Percentiles rank a stretch among this genome's conserved stretches.
Conservation (phyloP, 768 basidiomycete genomes). For the Tylopilus cervinicoccineus region DNA sequence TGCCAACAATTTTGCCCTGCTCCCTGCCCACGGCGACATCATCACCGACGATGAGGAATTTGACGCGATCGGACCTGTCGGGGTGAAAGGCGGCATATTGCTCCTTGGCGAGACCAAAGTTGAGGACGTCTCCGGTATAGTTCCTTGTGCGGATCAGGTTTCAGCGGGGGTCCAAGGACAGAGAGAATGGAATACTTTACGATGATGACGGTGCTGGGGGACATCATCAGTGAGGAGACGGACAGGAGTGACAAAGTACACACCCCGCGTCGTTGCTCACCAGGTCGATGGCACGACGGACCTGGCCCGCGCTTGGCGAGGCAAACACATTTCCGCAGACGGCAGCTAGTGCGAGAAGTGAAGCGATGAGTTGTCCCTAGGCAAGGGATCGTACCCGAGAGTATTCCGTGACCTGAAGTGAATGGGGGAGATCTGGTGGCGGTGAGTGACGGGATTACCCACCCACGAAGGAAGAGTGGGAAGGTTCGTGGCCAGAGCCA, state of each 20-base stretch:
- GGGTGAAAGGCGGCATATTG: slow-evolving; percentile 72
- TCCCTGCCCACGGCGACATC: slow-evolving; percentile 83
- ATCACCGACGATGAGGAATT: slow-evolving; percentile 82
- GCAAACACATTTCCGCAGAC: slow-evolving; percentile 91
- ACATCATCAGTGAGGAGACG: not conserved
- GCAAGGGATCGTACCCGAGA: slow-evolving; percentile 48
- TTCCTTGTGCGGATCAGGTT: slow-evolving; percentile 43
- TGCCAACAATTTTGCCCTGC: slow-evolving; percentile 81
- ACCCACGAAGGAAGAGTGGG: slow-evolving; percentile 91
- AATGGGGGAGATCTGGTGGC: not conserved
- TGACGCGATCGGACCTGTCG: slow-evolving; percentile 60
- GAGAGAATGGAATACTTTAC: slow-evolving; percentile 54
- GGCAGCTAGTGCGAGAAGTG: slow-evolving; percentile 44
- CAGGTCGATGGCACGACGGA: slow-evolving; percentile 74
- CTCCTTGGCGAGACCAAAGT: slow-evolving; percentile 88
- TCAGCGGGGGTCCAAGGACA: slow-evolving; percentile 6
- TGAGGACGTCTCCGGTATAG: slow-evolving; percentile 87
- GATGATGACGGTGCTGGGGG: slow-evolving; percentile 67
- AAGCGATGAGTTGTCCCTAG: not conserved
- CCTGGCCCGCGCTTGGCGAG: slow-evolving; percentile 83
- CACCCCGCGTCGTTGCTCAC: slow-evolving; percentile 71
- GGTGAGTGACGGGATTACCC: slow-evolving; percentile 15
- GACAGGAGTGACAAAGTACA: slow-evolving; percentile 11
- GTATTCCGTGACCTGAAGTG: slow-evolving; percentile 63
- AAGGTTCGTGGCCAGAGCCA: slow-evolving; percentile 88